Conservation (phyloP, 2,329 filamentous ascomycete genomes). For the Fusarium brevicatenulatum region DNA sequence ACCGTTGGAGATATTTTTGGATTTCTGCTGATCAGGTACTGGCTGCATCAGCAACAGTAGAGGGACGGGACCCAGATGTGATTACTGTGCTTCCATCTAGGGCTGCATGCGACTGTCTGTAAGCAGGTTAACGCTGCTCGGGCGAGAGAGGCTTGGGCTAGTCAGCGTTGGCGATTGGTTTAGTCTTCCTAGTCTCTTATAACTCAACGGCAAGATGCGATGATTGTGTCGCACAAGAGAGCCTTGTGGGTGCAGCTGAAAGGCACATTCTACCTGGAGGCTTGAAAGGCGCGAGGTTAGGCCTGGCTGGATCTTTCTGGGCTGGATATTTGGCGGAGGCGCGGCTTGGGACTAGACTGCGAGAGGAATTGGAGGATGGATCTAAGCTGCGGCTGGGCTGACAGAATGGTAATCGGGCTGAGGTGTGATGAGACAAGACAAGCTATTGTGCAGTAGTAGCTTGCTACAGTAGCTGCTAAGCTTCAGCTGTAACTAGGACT, state of each 20-base stretch:
- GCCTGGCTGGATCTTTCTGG: slow-evolving; percentile 36
- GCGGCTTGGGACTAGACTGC: slow-evolving; percentile 31
- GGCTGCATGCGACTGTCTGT: not conserved
- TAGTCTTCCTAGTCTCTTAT: not conserved
- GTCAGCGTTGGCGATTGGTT: slow-evolving; percentile 2
- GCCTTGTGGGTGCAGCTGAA: slow-evolving; percentile 9
- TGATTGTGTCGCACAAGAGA: not conserved
- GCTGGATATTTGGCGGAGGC: slow-evolving; percentile 37
- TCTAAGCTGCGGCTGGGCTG: slow-evolving; percentile 36
- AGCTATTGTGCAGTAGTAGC: not conserved
- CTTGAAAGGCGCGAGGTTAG: slow-evolving; percentile 22
- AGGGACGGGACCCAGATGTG: slow-evolving; percentile 16
- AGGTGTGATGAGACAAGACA: slow-evolving; percentile 12
- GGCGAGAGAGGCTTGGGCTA: slow-evolving; percentile 11
- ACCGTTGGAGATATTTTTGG: slow-evolving; percentile 30
- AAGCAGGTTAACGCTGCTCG: not conserved
- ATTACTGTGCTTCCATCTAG: not conserved
- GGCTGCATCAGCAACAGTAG: not conserved
- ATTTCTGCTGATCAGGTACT: slow-evolving; percentile 25
- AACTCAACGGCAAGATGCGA: not conserved
- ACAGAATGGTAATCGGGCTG: slow-evolving; percentile 24
- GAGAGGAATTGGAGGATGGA: slow-evolving; percentile 22
- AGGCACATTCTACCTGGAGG: slow-evolving; percentile 18
- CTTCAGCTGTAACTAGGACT: not conserved
- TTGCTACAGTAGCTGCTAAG: not conserved